Base-by-base conservation (phyloP, 164 flowering plant species). In the Vitis amurensis region DNA sequence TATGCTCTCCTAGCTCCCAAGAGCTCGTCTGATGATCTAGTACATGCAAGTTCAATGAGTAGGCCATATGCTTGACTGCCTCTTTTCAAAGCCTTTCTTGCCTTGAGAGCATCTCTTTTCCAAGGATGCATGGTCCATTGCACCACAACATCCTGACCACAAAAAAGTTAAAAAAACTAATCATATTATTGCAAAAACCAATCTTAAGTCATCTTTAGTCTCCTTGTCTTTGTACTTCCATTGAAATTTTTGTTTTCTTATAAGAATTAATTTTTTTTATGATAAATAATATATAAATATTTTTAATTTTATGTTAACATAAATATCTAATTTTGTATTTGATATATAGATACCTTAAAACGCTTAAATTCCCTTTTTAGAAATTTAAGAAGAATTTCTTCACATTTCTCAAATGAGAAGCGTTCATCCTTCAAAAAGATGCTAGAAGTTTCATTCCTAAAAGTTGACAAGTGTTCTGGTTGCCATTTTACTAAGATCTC, bases 21-120 rank as follows among this genome's bases (percentile, higher is more conserved):
- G 3, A 91, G 82, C 79, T 94, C 91, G 1, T 92, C 91, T 0
- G 97, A 78, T 3, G 97, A 83, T 75, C 97, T 75, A 27, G 93
- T 88, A 58, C 93, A 85, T 1, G 97, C 91, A 23, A 91, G 68
- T 79, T 94, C 98, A 0, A 92, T 73, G 47, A 94, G 70, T 27
- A 87, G 73, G 10, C 75, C 67, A 50, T 82, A 80, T 0, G 79
- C 62, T 1, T 77, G 65, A 1, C 79, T 74, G 9, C 84, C 86
- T 10, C 78, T 75, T 15, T 15, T 67, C 73, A 91, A 59, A 3
- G 94, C 88, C 68, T 86, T 86, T 58, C 79, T 86, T 1, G 81
- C 67, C 73, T 88, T 68, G n/a, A 91, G 88, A 15, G 97, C 97
- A 71, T 93, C 98, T 73, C 98, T 83, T 71, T 93, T 95, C 89